Conservation (phyloP, 2,329 filamentous ascomycete species). For the Sporothrix humicola region DNA sequence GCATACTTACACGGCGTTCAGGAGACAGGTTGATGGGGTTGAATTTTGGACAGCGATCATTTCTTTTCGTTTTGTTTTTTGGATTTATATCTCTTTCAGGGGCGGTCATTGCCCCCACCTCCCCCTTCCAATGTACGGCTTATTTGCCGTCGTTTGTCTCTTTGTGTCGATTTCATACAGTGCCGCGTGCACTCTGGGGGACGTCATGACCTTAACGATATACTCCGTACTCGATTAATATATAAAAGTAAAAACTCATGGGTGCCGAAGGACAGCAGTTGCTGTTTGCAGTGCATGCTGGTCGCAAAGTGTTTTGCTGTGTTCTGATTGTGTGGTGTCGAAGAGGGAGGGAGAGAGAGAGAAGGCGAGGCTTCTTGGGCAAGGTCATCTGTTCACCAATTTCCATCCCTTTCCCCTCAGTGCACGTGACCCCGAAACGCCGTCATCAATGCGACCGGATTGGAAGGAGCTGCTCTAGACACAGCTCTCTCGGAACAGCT, state of each 20-base stretch:
- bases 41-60: slow-evolving; percentile 18
- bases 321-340: no score
- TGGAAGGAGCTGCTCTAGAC: neutral
- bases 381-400: neutral
- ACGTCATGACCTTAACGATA: slow-evolving; percentile 20
- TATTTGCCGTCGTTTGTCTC: neutral
- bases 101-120: no score
- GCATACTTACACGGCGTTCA: slow-evolving; percentile 27
- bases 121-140: neutral
- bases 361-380: no score
- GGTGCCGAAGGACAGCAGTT: no score
- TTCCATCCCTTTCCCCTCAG: neutral
- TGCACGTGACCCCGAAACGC: slow-evolving; percentile 3
- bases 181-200: neutral
- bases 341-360: neutral
- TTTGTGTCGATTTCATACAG: neutral
- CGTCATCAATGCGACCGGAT: neutral
- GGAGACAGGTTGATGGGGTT: neutral
- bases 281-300: neutral
- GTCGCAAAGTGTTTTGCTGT: neutral
- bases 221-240: slow-evolving; percentile 9
- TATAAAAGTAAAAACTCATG: neutral
- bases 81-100: no score
- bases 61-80: neutral
- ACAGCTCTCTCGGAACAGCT: neutral